Evolutionary conservation across 129 eudicot species (phyloP), one percentile per base, ranked within the genome.

Genomic region (Chrysanthemum seticuspe): DNA sequence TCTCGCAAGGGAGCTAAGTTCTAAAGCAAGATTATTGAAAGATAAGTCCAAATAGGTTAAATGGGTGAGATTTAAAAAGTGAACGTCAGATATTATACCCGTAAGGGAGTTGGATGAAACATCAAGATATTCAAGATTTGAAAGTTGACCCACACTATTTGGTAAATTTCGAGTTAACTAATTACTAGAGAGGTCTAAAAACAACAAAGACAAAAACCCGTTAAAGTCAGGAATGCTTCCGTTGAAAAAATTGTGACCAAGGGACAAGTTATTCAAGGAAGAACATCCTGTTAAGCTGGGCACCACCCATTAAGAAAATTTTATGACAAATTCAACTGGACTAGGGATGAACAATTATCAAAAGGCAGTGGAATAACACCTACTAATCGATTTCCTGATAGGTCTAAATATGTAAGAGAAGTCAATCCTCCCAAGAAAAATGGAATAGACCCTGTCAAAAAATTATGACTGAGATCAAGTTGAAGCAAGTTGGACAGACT

Each of bases 241-340:
- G 15, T 75, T 56, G 31, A 67, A 48, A 49, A n/a, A 57, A 19
- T 65, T 75, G 52, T 25, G 10, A 74, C 49, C 13, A 50, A 74
- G 19, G 2, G 11, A 10, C 62, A 63, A 21, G 31, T 7, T 10
- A 49, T 3, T 55, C 36, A 71, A 16, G 63, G 59, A 73, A 12
- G 57, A 49, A 52, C 63, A 67, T 49, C 74, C 49, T 23, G 51
- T 16, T 18, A 63, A 63, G 13, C 25, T 8, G 2, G 85, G 84
- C 14, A 83, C 11, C 6, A 44, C 51, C 85, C 87, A 15, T 2
- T 57, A 54, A 83, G 47, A 12, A 9, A 31, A 70, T 78, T 83
- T 3, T 45, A 13, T 2, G 52, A 74, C 68, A 81, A 50, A 44
- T 64, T 51, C 14, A 81, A 47, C 6, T 18, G 3, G 8, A 6